Base-by-base conservation (phyloP, 139 green algal genomes). In the Chlamydomonas sp. region DNA sequence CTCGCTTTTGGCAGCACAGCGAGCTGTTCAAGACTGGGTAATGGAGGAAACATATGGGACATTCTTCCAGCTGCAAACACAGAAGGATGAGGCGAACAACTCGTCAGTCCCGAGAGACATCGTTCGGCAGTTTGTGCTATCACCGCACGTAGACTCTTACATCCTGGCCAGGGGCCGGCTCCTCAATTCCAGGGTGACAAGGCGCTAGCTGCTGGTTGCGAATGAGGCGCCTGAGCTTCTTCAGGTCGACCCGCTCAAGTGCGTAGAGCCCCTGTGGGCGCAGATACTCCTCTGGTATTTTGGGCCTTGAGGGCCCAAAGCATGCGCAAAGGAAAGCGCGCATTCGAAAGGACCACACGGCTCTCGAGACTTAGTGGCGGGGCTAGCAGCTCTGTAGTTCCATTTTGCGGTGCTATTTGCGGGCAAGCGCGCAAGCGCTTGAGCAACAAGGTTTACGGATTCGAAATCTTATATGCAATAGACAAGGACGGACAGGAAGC, bases 31-130 rank as follows among this genome's bases (percentile, higher is more conserved):
- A 62, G 12, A 91, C 76, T 2, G 92, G 94, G 57, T 95, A 96
- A 63, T 90, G 68, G 1, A 93, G 87, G 49, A 94, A 91, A 88
- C 94, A 96, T 5, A 96, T 96, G 16, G 94, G 93, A 76, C 94
- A 96, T 69, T 96, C 93, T 59, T 94, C 91, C 62, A 92, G 49
- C 74, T 86, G 85, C 91, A 17, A 4, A 3, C 8, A 18, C n/a
- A 18, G 49, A 10, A 58, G 12, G 17, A 86, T 64, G 31, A 86
- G 18, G n/a, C n/a, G 72, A 31, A 77, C 17, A 77, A 18, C 58
- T 31, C 20, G 63, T 18, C 31, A 18, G 7, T 81, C 77, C 58
- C 16, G 58, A 49, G 31, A 49, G 31, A 49, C 31, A 49, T 59
- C 63, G 66, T 84, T 59, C 16, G 7, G 16, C 57, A 18, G 78